Evolutionary conservation across 306 rosid genomes (phyloP).

Genomic region (Trifolium subterraneum): DNA sequence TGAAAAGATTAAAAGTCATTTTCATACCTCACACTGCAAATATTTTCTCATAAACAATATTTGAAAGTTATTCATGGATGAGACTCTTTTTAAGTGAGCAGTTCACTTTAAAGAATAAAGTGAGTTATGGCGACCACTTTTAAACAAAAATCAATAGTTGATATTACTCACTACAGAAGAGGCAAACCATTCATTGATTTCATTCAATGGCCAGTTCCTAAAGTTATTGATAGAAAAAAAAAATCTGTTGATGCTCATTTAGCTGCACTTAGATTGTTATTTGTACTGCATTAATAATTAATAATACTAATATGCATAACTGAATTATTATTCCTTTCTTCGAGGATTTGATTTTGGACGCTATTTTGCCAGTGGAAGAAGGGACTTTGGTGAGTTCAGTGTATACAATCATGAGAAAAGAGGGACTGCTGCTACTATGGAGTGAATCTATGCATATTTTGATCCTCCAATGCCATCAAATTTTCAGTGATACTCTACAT

Average conservation of each 20-base stretch:
- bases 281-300: neutral
- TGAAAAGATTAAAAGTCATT: neutral
- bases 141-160: neutral
- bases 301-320: constrained; percentile 28
- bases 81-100: neutral
- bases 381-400: constrained; percentile 89
- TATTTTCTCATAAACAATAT: neutral
- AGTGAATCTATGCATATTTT: constrained; percentile 22
- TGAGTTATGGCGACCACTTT: neutral
- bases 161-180: neutral
- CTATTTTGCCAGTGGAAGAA: constrained; percentile 80
- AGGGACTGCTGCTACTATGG: constrained; percentile 24
- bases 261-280: neutral
- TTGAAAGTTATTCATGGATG: neutral
- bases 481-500: neutral
- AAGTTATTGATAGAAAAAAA: neutral
- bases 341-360: constrained; percentile 69
- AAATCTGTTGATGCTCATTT: neutral
- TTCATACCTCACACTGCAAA: neutral
- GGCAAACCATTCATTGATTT: neutral
- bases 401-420: constrained; percentile 70
- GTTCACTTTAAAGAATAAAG: neutral
- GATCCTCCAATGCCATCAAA: constrained; percentile 5
- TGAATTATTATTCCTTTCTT: constrained; percentile 52
- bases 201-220: neutral